Evolutionary conservation across 1,284 basidiomycete species (phyloP).

Genomic region (Austroboletus niveus): DNA sequence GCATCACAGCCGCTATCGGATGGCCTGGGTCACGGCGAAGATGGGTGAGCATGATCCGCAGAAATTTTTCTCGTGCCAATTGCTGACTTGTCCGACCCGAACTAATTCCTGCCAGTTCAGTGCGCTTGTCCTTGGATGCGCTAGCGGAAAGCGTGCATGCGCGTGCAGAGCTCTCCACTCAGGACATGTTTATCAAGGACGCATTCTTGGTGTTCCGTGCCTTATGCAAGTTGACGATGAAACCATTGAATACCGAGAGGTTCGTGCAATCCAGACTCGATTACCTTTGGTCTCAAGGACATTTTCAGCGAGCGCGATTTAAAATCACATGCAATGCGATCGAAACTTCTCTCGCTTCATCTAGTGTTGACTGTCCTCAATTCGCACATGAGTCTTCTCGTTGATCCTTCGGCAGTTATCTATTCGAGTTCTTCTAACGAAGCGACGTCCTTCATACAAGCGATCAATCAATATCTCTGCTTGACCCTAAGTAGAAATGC

Average conservation of each 20-base stretch:
- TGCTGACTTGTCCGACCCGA: constrained; percentile 10
- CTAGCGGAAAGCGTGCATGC: constrained; percentile 15
- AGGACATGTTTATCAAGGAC: constrained; percentile 92
- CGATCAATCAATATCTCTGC: constrained; percentile 94
- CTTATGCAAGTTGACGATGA: constrained; percentile 97
- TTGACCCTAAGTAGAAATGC: constrained; percentile 93
- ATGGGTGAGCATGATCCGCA: constrained; percentile 20
- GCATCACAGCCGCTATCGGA: constrained; percentile 4
- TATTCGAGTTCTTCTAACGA: constrained; percentile 86
- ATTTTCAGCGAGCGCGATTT: constrained; percentile 80
- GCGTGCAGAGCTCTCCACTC: constrained; percentile 45
- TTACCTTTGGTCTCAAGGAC: constrained; percentile 7
- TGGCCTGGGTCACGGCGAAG: constrained; percentile 11
- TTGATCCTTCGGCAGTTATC: constrained; percentile 82
- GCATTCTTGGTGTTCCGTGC: constrained; percentile 96
- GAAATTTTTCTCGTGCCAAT: neutral
- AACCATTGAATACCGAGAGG: constrained; percentile 91
- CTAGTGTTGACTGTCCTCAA: constrained; percentile 91
- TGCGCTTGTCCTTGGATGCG: constrained; percentile 8
- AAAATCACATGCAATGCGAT: constrained; percentile 94
- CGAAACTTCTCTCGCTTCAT: constrained; percentile 90
- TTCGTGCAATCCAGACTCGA: constrained; percentile 33
- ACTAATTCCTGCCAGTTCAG: constrained; percentile 6
- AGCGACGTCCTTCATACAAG: constrained; percentile 85
- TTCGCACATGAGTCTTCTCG: constrained; percentile 87